Conservation (phyloP, 2,329 filamentous ascomycete species). For the Chrysosporium queenslandicum region DNA sequence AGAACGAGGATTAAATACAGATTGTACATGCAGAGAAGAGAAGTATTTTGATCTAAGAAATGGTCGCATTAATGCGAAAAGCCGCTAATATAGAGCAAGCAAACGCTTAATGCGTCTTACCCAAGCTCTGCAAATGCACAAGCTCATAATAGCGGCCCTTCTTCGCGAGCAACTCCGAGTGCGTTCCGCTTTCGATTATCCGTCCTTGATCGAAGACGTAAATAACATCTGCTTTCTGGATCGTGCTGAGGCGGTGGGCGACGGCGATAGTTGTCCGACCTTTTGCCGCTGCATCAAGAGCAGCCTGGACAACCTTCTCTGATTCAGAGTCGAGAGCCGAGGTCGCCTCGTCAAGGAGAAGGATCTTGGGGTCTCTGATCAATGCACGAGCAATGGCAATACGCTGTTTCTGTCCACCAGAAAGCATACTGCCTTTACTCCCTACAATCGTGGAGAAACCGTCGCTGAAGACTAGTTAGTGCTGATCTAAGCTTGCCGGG, state of each 20-base stretch:
- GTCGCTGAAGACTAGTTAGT: conserved; percentile 38
- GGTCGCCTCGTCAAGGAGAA: conserved; percentile 71
- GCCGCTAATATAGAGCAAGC: not conserved
- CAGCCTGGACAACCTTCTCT: conserved; percentile 52
- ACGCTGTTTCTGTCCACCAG: conserved; percentile 88
- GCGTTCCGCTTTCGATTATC: conserved; percentile 75
- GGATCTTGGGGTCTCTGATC: conserved; percentile 78
- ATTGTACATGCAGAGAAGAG: not conserved
- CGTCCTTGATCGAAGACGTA: conserved; percentile 91
- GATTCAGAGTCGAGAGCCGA: conserved; percentile 43
- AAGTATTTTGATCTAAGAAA: no score
- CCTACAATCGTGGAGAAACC: conserved; percentile 80
- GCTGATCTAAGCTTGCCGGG: conserved; percentile 17
- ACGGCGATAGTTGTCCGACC: conserved; percentile 88
- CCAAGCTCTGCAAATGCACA: conserved; percentile 69
- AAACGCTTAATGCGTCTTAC: conserved; percentile 4
- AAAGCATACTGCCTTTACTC: conserved; percentile 73
- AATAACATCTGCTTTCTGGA: conserved; percentile 88
- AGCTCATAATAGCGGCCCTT: conserved; percentile 67
- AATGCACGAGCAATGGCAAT: conserved; percentile 87
- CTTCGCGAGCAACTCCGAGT: conserved; percentile 59
- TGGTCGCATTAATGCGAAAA: not conserved
- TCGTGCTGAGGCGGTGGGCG: conserved; percentile 81
- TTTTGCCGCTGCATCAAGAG: conserved; percentile 70
- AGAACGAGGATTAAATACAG: not conserved